Percentiles rank a stretch among this genome's conserved stretches.
Conservation (phyloP, 345 rosid genomes). For the Eucalyptus marginata region DNA sequence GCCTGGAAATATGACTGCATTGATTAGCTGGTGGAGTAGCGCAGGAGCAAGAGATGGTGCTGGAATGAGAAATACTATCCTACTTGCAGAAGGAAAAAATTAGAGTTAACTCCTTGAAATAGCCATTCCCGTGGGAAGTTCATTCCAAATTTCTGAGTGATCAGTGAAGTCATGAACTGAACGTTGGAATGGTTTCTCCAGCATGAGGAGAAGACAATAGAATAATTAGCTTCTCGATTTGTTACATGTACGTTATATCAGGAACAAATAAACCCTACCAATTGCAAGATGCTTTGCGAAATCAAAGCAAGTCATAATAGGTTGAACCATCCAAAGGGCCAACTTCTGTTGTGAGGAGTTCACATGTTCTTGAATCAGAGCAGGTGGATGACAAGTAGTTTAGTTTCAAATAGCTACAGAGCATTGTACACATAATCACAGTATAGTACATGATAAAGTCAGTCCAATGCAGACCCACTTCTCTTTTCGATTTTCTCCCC, state of each 20-base stretch:
- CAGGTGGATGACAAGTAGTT: not conserved
- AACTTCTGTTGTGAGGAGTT: not conserved
- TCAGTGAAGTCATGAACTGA: not conserved
- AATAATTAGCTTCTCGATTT: not conserved
- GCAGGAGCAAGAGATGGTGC: not conserved
- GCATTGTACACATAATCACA: not conserved
- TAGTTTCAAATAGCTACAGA: not conserved
- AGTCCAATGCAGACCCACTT: conserved; percentile 34
- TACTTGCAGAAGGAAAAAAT: not conserved
- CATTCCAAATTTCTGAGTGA: not conserved
- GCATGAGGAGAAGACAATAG: not conserved
- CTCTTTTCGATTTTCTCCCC: not conserved
- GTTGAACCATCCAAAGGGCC: not conserved
- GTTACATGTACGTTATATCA: not conserved
- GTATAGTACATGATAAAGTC: conserved; percentile 6
- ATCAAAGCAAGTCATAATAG: not conserved
- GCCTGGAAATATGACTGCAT: not conserved
- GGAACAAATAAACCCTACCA: not conserved
- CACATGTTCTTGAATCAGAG: not conserved
- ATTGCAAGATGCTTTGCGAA: not conserved
- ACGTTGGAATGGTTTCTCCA: not conserved
- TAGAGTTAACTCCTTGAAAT: not conserved
- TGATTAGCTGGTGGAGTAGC: not conserved
- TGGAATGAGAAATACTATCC: not conserved
- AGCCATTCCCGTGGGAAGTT: not conserved